Evolutionary conservation across 495 filamentous ascomycete genomes (phyloP).

Genomic region (Aspergillus carlsbadensis): DNA sequence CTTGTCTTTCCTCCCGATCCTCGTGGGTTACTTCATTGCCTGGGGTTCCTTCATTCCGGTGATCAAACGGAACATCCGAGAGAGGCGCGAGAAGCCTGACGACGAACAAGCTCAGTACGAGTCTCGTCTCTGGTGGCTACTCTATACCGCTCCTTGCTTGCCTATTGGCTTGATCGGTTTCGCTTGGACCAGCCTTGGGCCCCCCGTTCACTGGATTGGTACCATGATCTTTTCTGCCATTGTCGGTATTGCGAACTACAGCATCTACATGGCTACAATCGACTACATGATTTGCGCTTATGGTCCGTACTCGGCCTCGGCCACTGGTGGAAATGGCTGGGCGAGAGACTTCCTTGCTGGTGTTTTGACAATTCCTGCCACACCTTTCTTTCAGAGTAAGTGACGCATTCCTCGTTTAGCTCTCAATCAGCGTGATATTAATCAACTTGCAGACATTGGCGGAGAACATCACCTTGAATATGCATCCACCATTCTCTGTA

Average conservation of each 20-base stretch:
- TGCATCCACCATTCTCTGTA: conserved; percentile 69
- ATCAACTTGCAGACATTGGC: conserved; percentile 53
- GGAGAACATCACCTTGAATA: conserved; percentile 59
- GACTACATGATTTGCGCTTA: conserved; percentile 75
- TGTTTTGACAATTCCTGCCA: conserved; percentile 71
- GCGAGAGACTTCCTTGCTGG: conserved; percentile 82
- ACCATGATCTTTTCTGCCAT: conserved; percentile 62
- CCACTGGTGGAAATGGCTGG: conserved; percentile 72
- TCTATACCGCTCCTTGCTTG: conserved; percentile 56
- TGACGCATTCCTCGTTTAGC: conserved; percentile 10
- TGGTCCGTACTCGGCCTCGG: conserved; percentile 69
- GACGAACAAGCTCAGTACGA: conserved; percentile 59
- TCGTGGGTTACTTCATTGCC: conserved; percentile 60
- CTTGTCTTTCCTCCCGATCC: conserved; percentile 57
- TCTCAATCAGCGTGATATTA: neutral
- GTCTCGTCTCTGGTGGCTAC: conserved; percentile 58
- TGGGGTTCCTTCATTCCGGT: conserved; percentile 53
- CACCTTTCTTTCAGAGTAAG: conserved; percentile 61
- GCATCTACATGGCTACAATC: conserved; percentile 74
- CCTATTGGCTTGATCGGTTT: conserved; percentile 63
- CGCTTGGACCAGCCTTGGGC: conserved; percentile 60
- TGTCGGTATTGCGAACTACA: conserved; percentile 68
- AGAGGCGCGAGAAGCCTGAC: conserved; percentile 48
- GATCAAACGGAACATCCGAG: conserved; percentile 50
- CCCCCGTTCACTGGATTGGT: conserved; percentile 62